Evolutionary conservation across 139 green algal genomes (phyloP).

Genomic region (Eudorina sp.): DNA sequence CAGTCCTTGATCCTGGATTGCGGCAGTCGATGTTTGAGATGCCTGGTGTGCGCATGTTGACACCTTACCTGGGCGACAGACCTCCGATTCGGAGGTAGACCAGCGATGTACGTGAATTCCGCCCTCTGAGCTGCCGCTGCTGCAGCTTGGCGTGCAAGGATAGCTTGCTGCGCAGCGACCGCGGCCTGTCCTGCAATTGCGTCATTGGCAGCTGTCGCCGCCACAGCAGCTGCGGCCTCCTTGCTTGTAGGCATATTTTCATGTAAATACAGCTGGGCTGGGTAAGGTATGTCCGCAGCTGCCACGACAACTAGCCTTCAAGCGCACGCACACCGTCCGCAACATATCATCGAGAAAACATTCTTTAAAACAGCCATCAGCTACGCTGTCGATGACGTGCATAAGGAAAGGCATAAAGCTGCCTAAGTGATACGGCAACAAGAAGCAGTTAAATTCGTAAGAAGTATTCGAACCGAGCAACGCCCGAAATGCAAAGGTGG

Average conservation of each 20-base stretch:
- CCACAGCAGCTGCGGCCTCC: not conserved
- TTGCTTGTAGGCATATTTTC: conserved; percentile 12
- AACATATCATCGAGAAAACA: not conserved
- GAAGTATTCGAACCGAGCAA: too few species aligned
- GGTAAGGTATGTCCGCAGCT: not conserved
- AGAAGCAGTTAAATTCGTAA: too few species aligned
- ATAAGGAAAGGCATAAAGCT: too few species aligned
- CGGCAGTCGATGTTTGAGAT: too few species aligned
- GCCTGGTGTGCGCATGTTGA: not conserved
- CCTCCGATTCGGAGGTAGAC: not conserved
- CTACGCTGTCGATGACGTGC: too few species aligned
- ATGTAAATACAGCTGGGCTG: not conserved
- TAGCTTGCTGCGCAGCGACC: not conserved
- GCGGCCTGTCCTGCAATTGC: conserved; percentile 1
- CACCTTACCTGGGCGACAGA: conserved; percentile 10
- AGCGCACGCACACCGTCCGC: not conserved
- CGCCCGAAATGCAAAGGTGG: too few species aligned
- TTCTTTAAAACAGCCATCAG: too few species aligned
- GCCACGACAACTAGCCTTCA: not conserved
- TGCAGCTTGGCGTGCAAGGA: not conserved
- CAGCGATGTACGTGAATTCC: conserved; percentile 20
- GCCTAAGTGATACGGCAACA: too few species aligned
- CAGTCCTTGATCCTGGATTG: too few species aligned
- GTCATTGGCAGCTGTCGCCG: conserved; percentile 16
- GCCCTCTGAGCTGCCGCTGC: conserved; percentile 20